A percentile compares a stretch with the other conserved stretches of the same genome.
Conservation (phyloP, 225 moss, liverwort and hornwort species). For the Polytrichum formosum region DNA sequence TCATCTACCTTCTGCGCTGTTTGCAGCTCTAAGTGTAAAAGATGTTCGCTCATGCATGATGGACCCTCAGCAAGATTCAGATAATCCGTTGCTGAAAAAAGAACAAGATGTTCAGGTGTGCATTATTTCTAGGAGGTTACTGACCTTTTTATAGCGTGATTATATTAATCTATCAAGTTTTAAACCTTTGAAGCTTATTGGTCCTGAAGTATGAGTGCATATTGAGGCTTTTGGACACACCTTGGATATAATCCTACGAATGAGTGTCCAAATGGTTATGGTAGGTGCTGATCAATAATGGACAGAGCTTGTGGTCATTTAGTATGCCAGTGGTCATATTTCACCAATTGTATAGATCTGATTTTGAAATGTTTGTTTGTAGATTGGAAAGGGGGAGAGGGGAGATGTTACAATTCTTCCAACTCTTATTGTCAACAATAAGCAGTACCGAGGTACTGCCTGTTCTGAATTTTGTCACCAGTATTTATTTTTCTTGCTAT, state of each 20-base stretch:
- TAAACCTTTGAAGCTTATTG: background rate
- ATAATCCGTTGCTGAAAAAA: slow-evolving; percentile 34
- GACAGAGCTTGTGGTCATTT: background rate
- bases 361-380: background rate
- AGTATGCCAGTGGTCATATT: background rate
- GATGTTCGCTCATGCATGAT: slow-evolving; percentile 42
- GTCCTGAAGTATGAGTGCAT: too few relatives aligned
- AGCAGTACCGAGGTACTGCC: slow-evolving; percentile 32
- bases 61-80: slow-evolving; percentile 33
- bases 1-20: background rate
- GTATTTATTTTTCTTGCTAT: background rate
- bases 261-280: background rate
- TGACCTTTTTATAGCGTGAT: background rate
- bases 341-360: background rate
- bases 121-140: background rate
- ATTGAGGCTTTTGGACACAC: background rate
- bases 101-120: slow-evolving; percentile 51
- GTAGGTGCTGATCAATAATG: background rate
- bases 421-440: slow-evolving; percentile 51
- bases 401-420: slow-evolving; percentile 56
- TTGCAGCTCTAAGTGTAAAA: slow-evolving; percentile 24
- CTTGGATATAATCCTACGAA: background rate
- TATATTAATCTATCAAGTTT: background rate
- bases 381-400: slow-evolving; percentile 27
- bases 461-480: background rate